A percentile compares a stretch with the other conserved stretches of the same genome.
phyloP scores from a whole-genome alignment of 2,329 filamentous ascomycete genomes.

The Teratosphaeriaceae sp. region DNA sequence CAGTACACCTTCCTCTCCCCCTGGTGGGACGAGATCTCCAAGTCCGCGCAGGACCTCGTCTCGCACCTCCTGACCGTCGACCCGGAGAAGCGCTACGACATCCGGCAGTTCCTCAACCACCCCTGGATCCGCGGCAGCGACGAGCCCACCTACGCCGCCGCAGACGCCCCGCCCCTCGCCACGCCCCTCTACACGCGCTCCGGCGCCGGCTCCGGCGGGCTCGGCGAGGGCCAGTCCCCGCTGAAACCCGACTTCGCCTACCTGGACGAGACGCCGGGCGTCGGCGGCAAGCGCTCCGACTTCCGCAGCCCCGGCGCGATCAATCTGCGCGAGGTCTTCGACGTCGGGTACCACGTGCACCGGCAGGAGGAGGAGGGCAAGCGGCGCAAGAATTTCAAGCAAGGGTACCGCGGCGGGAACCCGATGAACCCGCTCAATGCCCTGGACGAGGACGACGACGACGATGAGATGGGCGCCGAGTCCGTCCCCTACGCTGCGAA shows the following conservation, averaged over 20 bases:
- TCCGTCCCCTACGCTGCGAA: constrained; percentile 45
- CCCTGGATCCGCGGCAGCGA: constrained; percentile 79
- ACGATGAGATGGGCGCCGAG: constrained; percentile 59
- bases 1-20: constrained; percentile 97
- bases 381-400: constrained; percentile 73
- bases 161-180: constrained; percentile 65
- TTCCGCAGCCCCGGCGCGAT: constrained; percentile 94
- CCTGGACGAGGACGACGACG: constrained; percentile 57
- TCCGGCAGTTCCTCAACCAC: constrained; percentile 86
- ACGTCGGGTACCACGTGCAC: constrained; percentile 96
- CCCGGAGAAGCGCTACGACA: constrained; percentile 89
- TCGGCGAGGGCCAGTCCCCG: constrained; percentile 27
- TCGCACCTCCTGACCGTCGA: constrained; percentile 91
- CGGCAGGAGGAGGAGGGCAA: constrained; percentile 94
- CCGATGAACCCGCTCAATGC: constrained; percentile 61
- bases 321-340: constrained; percentile 94
- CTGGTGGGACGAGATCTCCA: constrained; percentile 99
- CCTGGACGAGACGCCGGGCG: constrained; percentile 51
- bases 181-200: constrained; percentile 55
- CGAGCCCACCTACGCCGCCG: constrained; percentile 60
- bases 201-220: constrained; percentile 17
- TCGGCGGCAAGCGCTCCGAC: constrained; percentile 64
- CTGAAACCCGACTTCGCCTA: constrained; percentile 47
- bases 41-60: constrained; percentile 88
- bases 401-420: constrained; percentile 59